Evolutionary conservation across 23 red algal species (phyloP), one percentile per base, ranked within the genome.

Genomic region (Gracilaria caudata): DNA sequence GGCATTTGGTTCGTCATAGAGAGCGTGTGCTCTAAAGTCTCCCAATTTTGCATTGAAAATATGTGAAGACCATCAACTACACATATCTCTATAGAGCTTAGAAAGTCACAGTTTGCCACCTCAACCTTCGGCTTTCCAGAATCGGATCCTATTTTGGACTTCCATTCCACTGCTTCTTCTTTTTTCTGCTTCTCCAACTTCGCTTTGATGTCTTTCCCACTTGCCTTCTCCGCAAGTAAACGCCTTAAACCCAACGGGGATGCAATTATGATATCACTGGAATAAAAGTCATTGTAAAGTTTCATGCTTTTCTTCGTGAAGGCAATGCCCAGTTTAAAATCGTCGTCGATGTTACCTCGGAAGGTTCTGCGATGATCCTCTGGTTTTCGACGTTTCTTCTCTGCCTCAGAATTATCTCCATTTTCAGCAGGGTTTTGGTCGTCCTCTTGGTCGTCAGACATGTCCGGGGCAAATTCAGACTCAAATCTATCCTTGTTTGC

Each of bases 1-100:
- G 92, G 79, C 38, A 92, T 89, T 23, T 90, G 53, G 77, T 98
- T 98, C 17, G 93, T 73, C 72, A 83, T 75, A 32, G 59, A 78
- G 14, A 98, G 25, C 0, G 86, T 55, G 33, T 43, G 37, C 51
- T 25, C n/a, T 11, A 94, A 25, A 33, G 86, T 74, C 25, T 94
- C 88, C 91, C 96, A 94, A 57, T 95, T 95, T 64, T 98, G 96
- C 96, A 98, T 98, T 20, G 82, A 73, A 45, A 98, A 86, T 0
- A 85, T 49, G 55, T 94, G 64, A 25, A 87, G 65, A 37, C 82
- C 86, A 34, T 90, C 86, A 25, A 98, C 39, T 26, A 94, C 71
- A 57, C 83, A 89, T 21, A 98, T 92, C 59, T 98, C 96, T 53
- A 98, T 92, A 29, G 79, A 90, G 55, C 85, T 86, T 24, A 98